phyloP scores from a whole-genome alignment of 441 rosid genomes.

The Syzygium malaccense region DNA sequence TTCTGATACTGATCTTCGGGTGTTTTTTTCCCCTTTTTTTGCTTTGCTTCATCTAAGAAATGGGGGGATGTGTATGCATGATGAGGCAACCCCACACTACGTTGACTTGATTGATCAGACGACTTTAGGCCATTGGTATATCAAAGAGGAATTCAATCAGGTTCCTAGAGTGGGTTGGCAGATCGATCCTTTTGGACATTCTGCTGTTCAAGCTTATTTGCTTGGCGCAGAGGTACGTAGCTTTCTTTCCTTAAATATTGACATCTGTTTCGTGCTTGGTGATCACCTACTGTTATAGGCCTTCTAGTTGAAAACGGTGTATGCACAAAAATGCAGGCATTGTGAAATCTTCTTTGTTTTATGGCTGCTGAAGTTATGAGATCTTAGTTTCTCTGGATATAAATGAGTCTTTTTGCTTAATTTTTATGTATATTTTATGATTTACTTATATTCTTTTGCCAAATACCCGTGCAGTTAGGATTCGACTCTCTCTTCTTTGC shows the following conservation, averaged over 20 bases:
- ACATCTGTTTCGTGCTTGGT: neutral
- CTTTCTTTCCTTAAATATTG: neutral
- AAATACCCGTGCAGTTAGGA: slow-evolving; percentile 42
- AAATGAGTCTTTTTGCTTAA: neutral
- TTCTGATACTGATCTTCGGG: neutral
- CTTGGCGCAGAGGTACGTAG: slow-evolving; percentile 63
- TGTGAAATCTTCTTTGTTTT: neutral
- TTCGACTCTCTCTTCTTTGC: slow-evolving; percentile 75
- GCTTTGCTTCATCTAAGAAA: slow-evolving; percentile 28
- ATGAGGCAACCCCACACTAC: slow-evolving; percentile 59
- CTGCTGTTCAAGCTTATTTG: slow-evolving; percentile 72
- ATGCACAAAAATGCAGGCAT: neutral
- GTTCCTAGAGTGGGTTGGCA: slow-evolving; percentile 79
- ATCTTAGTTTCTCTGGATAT: neutral
- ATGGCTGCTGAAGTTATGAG: neutral
- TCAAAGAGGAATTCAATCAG: slow-evolving; percentile 53
- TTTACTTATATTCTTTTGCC: neutral
- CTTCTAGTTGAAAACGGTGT: neutral
- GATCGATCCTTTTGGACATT: slow-evolving; percentile 73
- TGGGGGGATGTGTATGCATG: slow-evolving; percentile 72
- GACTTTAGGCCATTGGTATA: slow-evolving; percentile 57
- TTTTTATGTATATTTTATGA: neutral
- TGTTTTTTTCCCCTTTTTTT: neutral
- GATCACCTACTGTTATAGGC: neutral
- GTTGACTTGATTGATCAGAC: slow-evolving; percentile 77